Conservation (phyloP, 305 asterid species). For the Plantago rigida region DNA sequence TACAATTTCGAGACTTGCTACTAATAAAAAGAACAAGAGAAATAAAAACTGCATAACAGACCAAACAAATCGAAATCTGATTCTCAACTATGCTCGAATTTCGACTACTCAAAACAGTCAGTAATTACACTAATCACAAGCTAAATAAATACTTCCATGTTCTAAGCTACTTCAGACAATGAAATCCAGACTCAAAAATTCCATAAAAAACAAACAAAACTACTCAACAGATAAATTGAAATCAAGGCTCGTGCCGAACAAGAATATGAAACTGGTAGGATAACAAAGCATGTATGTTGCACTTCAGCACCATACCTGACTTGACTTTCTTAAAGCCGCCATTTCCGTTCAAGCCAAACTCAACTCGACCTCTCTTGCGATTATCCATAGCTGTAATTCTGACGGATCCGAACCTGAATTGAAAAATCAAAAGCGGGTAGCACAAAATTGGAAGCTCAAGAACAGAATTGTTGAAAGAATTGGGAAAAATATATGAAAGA, state of each 20-base stretch:
- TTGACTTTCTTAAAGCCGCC: slow-evolving; percentile 63
- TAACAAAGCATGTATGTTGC: neutral
- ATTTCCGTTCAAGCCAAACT: slow-evolving; percentile 40
- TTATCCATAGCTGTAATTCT: slow-evolving; percentile 43
- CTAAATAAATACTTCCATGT: neutral
- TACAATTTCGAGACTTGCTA: neutral
- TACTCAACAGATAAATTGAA: neutral
- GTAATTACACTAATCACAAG: neutral
- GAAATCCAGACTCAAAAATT: neutral
- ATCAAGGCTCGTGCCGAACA: neutral
- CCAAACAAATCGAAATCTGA: neutral
- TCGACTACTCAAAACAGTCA: neutral
- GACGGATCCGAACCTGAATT: slow-evolving; percentile 33
- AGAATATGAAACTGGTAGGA: neutral
- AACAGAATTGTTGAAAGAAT: neutral
- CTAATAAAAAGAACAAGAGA: no score
- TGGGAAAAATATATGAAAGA: neutral
- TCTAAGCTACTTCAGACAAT: neutral
- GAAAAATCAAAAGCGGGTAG: neutral
- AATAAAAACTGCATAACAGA: no score
- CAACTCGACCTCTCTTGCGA: slow-evolving; percentile 61
- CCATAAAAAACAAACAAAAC: neutral
- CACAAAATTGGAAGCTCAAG: neutral
- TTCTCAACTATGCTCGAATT: no score
- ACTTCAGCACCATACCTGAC: slow-evolving; percentile 37